Evolutionary conservation across 129 eudicot genomes (phyloP).

Genomic region (Centrapalus pauciflorus): DNA sequence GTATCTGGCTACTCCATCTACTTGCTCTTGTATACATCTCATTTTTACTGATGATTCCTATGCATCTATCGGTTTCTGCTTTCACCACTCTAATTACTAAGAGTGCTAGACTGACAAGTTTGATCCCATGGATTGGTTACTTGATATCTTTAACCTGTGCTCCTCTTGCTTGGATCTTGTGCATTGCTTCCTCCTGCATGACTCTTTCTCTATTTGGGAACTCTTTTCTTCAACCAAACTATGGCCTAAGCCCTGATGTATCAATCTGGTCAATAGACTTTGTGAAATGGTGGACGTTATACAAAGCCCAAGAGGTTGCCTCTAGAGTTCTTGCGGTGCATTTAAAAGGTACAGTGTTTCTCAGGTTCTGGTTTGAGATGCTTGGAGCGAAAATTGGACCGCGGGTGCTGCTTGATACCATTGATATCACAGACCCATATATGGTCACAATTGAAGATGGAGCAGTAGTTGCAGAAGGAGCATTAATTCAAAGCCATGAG

Average conservation of each 20-base stretch:
- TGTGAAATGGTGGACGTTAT: slow-evolving; percentile 59
- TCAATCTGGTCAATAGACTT: slow-evolving; percentile 51
- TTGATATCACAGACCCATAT: slow-evolving; percentile 52
- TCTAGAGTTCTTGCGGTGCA: slow-evolving; percentile 41
- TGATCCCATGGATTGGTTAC: slow-evolving; percentile 21
- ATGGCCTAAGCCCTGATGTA: slow-evolving; percentile 34
- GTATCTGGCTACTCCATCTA: slow-evolving; percentile 34
- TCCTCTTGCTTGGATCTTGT: slow-evolving; percentile 42
- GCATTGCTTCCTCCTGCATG: slow-evolving; percentile 27
- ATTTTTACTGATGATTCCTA: slow-evolving; percentile 28
- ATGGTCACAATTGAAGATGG: slow-evolving; percentile 49
- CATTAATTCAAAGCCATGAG: slow-evolving; percentile 52
- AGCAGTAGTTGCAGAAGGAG: slow-evolving; percentile 57
- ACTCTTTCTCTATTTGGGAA: slow-evolving; percentile 41
- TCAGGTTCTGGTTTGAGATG: slow-evolving; percentile 40
- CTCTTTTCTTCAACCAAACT: slow-evolving; percentile 57
- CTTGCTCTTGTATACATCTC: slow-evolving; percentile 28
- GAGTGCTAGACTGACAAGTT: background rate
- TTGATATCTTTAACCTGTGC: slow-evolving; percentile 30
- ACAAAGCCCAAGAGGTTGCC: slow-evolving; percentile 46
- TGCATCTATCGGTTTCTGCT: slow-evolving; percentile 32
- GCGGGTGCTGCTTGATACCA: slow-evolving; percentile 40
- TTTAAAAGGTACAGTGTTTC: slow-evolving; percentile 49
- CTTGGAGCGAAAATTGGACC: slow-evolving; percentile 56
- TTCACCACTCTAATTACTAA: slow-evolving; percentile 15